Conservation (phyloP, 139 green algal genomes). For the Ettlia oleoabundans region DNA sequence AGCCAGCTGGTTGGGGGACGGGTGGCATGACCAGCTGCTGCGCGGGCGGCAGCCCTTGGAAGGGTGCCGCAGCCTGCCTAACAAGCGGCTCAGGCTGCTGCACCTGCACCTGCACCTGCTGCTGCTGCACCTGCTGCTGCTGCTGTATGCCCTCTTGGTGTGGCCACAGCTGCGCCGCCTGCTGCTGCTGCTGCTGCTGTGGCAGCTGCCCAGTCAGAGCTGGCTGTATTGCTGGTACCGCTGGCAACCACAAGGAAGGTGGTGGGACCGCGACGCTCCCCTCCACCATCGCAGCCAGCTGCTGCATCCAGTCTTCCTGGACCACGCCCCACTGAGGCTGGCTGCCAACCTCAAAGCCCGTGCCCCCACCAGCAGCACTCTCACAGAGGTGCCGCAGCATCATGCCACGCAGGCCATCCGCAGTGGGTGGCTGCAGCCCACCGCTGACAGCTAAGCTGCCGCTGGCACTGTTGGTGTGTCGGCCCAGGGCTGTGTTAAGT, state of each 20-base stretch:
- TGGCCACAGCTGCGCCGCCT: not conserved
- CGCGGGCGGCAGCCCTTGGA: too few species aligned
- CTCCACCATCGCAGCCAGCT: too few species aligned
- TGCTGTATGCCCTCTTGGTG: not conserved
- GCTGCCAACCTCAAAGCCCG: too few species aligned
- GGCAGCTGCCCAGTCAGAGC: not conserved
- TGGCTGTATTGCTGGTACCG: not conserved
- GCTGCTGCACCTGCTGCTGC: not conserved
- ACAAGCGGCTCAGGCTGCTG: not conserved
- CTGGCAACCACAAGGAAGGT: not conserved
- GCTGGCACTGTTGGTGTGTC: not conserved
- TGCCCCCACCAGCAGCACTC: not conserved
- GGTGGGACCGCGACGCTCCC: too few species aligned
- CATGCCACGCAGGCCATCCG: too few species aligned
- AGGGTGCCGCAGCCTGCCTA: not conserved
- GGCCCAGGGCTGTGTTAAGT: not conserved
- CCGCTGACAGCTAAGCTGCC: not conserved
- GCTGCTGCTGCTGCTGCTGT: not conserved
- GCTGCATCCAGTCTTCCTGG: too few species aligned
- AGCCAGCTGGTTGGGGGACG: too few species aligned
- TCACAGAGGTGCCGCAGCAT: constrained; percentile 10
- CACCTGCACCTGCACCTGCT: not conserved
- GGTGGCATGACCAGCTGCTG: too few species aligned
- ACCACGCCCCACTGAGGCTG: too few species aligned
- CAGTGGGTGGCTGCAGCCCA: too few species aligned